Conservation (phyloP, 1,284 basidiomycete species). For the Porodaedalea pini region DNA sequence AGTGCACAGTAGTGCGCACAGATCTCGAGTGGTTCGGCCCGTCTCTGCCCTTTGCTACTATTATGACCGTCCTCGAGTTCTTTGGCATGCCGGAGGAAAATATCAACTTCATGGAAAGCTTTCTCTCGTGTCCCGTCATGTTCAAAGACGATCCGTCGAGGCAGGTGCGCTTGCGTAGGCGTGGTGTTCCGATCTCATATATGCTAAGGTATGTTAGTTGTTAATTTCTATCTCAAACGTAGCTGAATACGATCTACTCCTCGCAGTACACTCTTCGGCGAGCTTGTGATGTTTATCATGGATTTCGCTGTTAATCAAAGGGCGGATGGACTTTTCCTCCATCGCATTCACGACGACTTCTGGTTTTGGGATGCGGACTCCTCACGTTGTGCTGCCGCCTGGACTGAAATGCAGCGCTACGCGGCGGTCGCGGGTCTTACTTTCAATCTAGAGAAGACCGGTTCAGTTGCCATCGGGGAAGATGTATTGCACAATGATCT, state of each 20-base stretch:
- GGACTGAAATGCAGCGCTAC: slow-evolving; percentile 38
- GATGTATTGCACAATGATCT: slow-evolving; percentile 24
- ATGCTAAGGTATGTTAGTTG: slow-evolving; percentile 26
- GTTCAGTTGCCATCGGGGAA: slow-evolving; percentile 34
- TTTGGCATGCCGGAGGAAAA: slow-evolving; percentile 38
- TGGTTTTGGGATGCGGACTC: slow-evolving; percentile 38
- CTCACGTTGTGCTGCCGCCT: slow-evolving; percentile 32
- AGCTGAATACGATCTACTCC: not conserved
- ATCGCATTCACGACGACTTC: slow-evolving; percentile 41
- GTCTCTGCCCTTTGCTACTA: slow-evolving; percentile 39
- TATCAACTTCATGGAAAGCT: slow-evolving; percentile 36
- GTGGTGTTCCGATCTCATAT: slow-evolving; percentile 25
- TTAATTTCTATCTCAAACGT: not conserved
- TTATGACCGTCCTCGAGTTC: slow-evolving; percentile 38
- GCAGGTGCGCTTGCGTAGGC: slow-evolving; percentile 12
- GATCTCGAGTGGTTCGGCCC: slow-evolving; percentile 46
- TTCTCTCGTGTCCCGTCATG: slow-evolving; percentile 30
- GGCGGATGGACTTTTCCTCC: slow-evolving; percentile 36
- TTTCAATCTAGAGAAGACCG: slow-evolving; percentile 39
- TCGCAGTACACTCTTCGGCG: slow-evolving; percentile 33
- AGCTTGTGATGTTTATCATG: slow-evolving; percentile 39
- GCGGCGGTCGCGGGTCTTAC: slow-evolving; percentile 34
- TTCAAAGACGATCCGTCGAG: slow-evolving; percentile 19
- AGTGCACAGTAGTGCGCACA: slow-evolving; percentile 35
- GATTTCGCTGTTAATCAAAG: slow-evolving; percentile 42